Percentiles rank a stretch among this genome's conserved stretches.
These are phyloP conservation scores for Calocera cornea DNA, from an alignment of 768 basidiomycete genomes.

Conservation along the genomic window DNA sequence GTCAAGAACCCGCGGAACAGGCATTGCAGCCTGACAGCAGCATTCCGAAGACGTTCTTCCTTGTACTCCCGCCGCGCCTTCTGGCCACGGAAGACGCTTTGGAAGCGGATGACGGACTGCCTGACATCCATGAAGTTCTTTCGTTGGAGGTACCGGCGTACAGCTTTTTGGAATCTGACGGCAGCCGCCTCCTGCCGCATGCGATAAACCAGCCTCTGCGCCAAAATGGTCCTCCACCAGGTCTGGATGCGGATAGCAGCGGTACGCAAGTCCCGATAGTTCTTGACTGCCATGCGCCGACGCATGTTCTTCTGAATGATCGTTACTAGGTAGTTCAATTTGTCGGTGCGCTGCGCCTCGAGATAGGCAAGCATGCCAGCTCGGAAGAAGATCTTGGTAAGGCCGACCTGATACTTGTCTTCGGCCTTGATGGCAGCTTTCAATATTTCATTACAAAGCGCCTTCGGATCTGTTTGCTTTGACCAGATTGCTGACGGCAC, in stretches of 20 bases:
- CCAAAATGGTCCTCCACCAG: slow-evolving; percentile 84
- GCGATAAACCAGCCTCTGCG: slow-evolving; percentile 51
- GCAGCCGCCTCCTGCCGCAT: slow-evolving; percentile 67
- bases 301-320: slow-evolving; percentile 97
- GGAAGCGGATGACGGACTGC: slow-evolving; percentile 53
- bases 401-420: slow-evolving; percentile 93
- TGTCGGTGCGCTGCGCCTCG: slow-evolving; percentile 76
- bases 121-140: slow-evolving; percentile 51
- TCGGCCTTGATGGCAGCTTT: slow-evolving; percentile 77
- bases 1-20: slow-evolving; percentile 65
- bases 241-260: slow-evolving; percentile 81
- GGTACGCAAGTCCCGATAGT: slow-evolving; percentile 53
- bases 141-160: slow-evolving; percentile 62
- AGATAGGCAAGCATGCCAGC: slow-evolving; percentile 96
- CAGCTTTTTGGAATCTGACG: slow-evolving; percentile 55
- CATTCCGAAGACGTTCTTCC: slow-evolving; percentile 42
- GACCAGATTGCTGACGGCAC: slow-evolving; percentile 81
- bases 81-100: slow-evolving; percentile 69
- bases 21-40: slow-evolving; percentile 64
- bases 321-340: slow-evolving; percentile 82
- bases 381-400: slow-evolving; percentile 98
- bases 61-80: slow-evolving; percentile 49
- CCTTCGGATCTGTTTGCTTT: slow-evolving; percentile 61
- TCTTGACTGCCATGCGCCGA: slow-evolving; percentile 67
- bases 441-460: slow-evolving; percentile 73